These are phyloP conservation scores for Bretschneidera sinensis DNA, from an alignment of 345 rosid species.

Conservation along the genomic window DNA sequence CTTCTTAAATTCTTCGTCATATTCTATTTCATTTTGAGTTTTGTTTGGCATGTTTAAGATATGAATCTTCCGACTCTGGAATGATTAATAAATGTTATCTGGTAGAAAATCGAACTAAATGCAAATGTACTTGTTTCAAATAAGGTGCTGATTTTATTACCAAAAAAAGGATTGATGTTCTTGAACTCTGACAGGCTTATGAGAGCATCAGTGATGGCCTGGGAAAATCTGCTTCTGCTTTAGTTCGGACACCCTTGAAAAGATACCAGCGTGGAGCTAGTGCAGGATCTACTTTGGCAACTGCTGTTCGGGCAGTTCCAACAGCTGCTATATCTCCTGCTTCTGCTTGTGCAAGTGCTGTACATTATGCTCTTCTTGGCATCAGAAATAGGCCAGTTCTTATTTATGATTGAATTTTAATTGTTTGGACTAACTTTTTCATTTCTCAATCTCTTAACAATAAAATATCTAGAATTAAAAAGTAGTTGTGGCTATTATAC, in stretches of 20 bases:
- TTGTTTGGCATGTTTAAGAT: neutral
- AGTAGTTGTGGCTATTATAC: conserved; percentile 16
- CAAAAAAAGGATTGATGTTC: conserved; percentile 13
- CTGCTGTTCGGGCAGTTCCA: conserved; percentile 79
- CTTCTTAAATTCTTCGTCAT: neutral
- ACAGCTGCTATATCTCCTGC: conserved; percentile 91
- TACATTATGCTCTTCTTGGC: conserved; percentile 81
- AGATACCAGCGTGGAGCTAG: conserved; percentile 80
- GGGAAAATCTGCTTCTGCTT: conserved; percentile 85
- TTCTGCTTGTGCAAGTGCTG: conserved; percentile 80
- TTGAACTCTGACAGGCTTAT: conserved; percentile 54
- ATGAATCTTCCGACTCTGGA: neutral
- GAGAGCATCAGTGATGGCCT: conserved; percentile 81
- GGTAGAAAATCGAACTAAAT: neutral
- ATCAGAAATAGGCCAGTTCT: conserved; percentile 69
- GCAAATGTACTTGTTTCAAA: neutral
- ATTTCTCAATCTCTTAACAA: neutral
- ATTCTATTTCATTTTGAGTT: neutral
- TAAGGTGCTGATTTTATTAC: neutral
- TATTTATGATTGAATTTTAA: neutral
- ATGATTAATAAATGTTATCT: neutral
- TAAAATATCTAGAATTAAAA: neutral
- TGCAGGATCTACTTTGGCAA: conserved; percentile 75
- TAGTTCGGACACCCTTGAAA: conserved; percentile 74
- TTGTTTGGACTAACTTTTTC: neutral